Percentiles rank a stretch among this genome's conserved stretches.
phyloP scores from a whole-genome alignment of 148 eudicot genomes.

The Mesembryanthemum crystallinum region DNA sequence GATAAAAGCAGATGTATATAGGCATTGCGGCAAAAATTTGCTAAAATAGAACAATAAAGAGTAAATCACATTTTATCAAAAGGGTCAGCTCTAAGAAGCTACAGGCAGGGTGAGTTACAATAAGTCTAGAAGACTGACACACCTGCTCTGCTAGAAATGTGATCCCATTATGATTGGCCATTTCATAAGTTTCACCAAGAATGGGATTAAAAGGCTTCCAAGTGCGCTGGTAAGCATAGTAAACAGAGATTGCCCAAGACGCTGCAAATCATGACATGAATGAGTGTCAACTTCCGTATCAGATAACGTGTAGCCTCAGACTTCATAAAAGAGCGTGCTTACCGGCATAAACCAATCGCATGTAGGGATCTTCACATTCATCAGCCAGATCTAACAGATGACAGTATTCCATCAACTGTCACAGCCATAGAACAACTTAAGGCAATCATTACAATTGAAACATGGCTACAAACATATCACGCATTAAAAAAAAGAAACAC shows the following conservation, averaged over 20 bases:
- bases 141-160: conserved; percentile 93
- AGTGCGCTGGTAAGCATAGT: conserved; percentile 82
- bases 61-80: not conserved
- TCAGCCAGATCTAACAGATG: conserved; percentile 88
- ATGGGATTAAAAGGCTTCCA: conserved; percentile 99
- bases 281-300: conserved; percentile 5
- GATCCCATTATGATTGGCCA: conserved; percentile 86
- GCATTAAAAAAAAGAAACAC: not conserved
- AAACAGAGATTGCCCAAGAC: conserved; percentile 79
- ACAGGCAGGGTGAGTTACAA: not conserved
- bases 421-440: conserved; percentile 22
- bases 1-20: not conserved
- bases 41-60: not conserved
- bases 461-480: not conserved
- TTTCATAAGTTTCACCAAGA: conserved; percentile 96
- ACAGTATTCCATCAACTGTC: conserved; percentile 90
- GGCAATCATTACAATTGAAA: conserved; percentile 9
- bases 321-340: conserved; percentile 25
- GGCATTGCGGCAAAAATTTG: not conserved
- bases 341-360: conserved; percentile 92
- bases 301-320: conserved; percentile 5
- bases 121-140: conserved; percentile 11
- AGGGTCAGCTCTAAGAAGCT: not conserved
- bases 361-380: conserved; percentile 91
- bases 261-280: conserved; percentile 46